Evolutionary conservation across 2,329 filamentous ascomycete genomes (phyloP).

Genomic region (Talaromyces albobiverticillius): DNA sequence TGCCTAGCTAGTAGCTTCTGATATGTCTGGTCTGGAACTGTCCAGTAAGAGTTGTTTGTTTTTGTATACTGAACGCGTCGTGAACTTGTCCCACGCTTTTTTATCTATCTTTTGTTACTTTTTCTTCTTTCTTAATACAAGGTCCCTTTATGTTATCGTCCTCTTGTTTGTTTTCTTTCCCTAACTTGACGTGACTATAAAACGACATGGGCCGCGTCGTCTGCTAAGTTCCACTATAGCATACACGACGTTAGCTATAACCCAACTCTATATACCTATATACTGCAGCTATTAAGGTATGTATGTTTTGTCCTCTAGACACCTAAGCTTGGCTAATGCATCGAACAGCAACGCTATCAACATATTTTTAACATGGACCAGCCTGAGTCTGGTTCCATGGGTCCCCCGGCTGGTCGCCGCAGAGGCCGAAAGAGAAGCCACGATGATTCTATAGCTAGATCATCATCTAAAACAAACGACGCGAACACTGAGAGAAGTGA

Average conservation of each 20-base stretch:
- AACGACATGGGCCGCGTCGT: not conserved
- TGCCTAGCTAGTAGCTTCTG: slow-evolving; percentile 1
- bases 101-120: not conserved
- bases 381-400: not conserved
- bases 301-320: not conserved
- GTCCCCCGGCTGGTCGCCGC: not conserved
- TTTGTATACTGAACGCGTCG: not conserved
- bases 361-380: not conserved
- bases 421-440: not conserved
- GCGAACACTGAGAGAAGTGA: not conserved
- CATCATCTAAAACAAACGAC: not conserved
- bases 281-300: not conserved
- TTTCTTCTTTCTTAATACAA: too few relatives aligned
- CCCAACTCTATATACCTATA: not conserved
- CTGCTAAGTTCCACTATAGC: not conserved
- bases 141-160: too few relatives aligned
- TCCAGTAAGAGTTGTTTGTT: not conserved
- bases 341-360: slow-evolving; percentile 1
- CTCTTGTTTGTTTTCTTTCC: not conserved
- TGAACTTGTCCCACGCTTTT: not conserved
- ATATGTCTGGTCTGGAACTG: not conserved
- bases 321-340: not conserved
- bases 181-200: not conserved
- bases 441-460: not conserved
- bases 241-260: not conserved